Conservation (phyloP, 2,329 filamentous ascomycete genomes). For the Escovopsis sp. region DNA sequence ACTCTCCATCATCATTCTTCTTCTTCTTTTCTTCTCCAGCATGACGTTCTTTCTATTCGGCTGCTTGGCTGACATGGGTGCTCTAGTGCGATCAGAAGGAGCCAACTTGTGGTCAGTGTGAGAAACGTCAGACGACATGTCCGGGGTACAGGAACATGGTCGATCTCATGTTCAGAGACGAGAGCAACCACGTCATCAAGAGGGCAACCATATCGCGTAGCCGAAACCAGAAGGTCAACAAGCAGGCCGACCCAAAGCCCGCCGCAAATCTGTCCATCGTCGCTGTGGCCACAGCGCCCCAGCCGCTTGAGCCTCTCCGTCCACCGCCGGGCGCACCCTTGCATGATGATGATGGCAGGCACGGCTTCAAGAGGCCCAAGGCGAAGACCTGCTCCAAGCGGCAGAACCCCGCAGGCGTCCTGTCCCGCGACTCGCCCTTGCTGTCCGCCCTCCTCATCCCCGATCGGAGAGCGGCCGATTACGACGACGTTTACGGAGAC, state of each 20-base stretch:
- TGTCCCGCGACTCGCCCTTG: neutral
- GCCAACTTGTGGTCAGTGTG: slow-evolving; percentile 39
- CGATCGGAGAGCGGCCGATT: neutral
- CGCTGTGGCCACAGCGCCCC: neutral
- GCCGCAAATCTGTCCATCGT: no score
- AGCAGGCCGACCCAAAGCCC: slow-evolving; percentile 1
- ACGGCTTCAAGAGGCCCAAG: neutral
- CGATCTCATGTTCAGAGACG: slow-evolving; percentile 43
- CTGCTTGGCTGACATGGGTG: neutral
- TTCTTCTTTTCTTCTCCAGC: neutral
- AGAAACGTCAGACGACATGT: slow-evolving; percentile 34
- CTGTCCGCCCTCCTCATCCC: neutral
- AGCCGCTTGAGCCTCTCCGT: neutral
- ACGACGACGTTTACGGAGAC: neutral
- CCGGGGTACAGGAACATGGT: slow-evolving; percentile 41
- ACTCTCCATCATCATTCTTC: neutral
- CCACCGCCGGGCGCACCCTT: neutral
- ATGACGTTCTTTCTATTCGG: slow-evolving; percentile 1
- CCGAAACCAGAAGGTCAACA: slow-evolving; percentile 10
- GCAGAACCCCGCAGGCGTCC: neutral
- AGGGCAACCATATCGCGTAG: slow-evolving; percentile 27
- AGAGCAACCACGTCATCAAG: slow-evolving; percentile 39
- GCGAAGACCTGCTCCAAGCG: neutral
- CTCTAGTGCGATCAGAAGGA: slow-evolving; percentile 37
- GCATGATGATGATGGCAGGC: no score